These are phyloP conservation scores for Ambrosia artemisiifolia DNA, from an alignment of 129 eudicot genomes.

Conservation along the genomic window DNA sequence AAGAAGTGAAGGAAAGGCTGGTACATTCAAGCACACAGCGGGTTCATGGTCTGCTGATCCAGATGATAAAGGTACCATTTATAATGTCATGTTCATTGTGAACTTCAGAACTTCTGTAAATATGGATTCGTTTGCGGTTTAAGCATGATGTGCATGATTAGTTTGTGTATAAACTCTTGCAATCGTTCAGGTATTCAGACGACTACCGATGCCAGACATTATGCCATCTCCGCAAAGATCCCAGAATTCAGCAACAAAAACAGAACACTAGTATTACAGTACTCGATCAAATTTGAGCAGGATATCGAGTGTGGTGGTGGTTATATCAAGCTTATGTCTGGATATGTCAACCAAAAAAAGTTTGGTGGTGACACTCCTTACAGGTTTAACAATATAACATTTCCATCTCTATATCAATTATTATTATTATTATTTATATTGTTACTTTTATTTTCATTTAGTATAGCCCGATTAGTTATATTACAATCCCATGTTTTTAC, in stretches of 20 bases:
- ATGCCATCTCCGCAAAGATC: constrained; percentile 82
- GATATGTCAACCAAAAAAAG: constrained; percentile 84
- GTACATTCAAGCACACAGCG: constrained; percentile 94
- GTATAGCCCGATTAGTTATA: too few relatives aligned
- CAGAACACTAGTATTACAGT: constrained; percentile 77
- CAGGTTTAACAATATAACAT: constrained; percentile 47
- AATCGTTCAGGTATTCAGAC: constrained; percentile 72
- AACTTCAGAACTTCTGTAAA: background rate
- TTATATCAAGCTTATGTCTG: constrained; percentile 81
- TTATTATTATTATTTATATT: background rate
- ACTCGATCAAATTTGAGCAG: constrained; percentile 76
- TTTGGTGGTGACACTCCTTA: constrained; percentile 96
- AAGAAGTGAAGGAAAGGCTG: constrained; percentile 92
- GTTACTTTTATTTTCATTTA: too few relatives aligned
- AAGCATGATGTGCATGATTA: constrained; percentile 11
- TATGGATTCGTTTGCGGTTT: background rate
- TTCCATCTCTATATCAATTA: background rate
- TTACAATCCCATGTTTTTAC: too few relatives aligned
- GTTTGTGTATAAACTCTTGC: constrained; percentile 1
- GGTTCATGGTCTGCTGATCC: constrained; percentile 97
- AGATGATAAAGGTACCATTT: constrained; percentile 81
- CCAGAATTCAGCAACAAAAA: constrained; percentile 87
- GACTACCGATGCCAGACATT: constrained; percentile 74
- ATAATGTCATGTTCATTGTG: background rate
- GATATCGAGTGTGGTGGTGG: constrained; percentile 97